Evolutionary conservation across 192 early-diverging fungal genomes (phyloP).

Genomic region (Gorgonomyces haynaldii): DNA sequence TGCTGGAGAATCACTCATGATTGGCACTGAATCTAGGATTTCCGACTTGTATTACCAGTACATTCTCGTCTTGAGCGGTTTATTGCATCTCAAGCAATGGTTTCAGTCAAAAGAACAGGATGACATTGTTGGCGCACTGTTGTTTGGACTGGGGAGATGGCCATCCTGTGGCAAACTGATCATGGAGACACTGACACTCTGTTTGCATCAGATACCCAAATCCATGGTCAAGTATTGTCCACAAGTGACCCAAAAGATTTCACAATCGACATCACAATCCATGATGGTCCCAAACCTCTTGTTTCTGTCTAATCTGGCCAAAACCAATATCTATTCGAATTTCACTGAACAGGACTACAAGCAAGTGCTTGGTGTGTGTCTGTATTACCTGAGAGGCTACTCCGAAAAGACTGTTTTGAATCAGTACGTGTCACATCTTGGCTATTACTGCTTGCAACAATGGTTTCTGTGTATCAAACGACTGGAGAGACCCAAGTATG

Average conservation of each 20-base stretch:
- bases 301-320: constrained; percentile 80
- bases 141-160: constrained; percentile 57
- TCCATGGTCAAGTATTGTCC: constrained; percentile 64
- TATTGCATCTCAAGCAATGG: constrained; percentile 58
- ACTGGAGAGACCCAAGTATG: constrained; percentile 60
- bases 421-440: constrained; percentile 80
- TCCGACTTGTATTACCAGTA: constrained; percentile 55
- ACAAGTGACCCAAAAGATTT: constrained; percentile 58
- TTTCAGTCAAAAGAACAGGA: constrained; percentile 59
- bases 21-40: no score
- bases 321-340: constrained; percentile 63
- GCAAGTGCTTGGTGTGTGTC: constrained; percentile 79
- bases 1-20: no score
- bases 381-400: constrained; percentile 50
- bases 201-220: constrained; percentile 68
- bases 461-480: constrained; percentile 81
- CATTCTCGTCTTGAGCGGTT: constrained; percentile 46
- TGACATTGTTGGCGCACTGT: constrained; percentile 60
- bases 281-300: constrained; percentile 81
- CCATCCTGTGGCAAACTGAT: constrained; percentile 63
- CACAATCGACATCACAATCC: constrained; percentile 64
- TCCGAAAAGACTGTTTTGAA: constrained; percentile 36
- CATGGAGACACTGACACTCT: constrained; percentile 67
- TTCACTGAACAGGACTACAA: constrained; percentile 71
- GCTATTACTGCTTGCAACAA: constrained; percentile 80